A percentile compares a stretch with the other conserved stretches of the same genome.
Evolutionary conservation across 2,329 filamentous ascomycete species (phyloP).

Genomic region (Aureobasidium sp.): DNA sequence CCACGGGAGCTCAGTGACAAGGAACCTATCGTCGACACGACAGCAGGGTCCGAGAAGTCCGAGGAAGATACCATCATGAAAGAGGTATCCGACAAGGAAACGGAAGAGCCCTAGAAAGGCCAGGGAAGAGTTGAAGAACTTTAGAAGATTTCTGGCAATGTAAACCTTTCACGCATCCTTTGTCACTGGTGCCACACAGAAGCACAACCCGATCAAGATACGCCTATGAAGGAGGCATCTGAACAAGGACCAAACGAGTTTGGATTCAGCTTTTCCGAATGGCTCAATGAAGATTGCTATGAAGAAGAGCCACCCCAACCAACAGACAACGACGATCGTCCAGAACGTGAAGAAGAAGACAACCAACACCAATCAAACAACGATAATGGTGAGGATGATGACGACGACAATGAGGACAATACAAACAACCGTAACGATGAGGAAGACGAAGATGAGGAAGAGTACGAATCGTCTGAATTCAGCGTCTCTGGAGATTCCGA

Average conservation of each 20-base stretch:
- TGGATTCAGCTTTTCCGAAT: not conserved
- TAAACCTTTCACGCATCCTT: not conserved
- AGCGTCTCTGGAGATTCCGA: not conserved
- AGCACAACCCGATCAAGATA: not conserved
- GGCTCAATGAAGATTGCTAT: too few species aligned
- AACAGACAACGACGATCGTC: too few species aligned
- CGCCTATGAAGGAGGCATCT: not conserved
- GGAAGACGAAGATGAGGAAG: not conserved
- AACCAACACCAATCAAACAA: too few species aligned
- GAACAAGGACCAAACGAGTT: not conserved
- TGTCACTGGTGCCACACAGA: not conserved
- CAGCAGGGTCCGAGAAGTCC: not conserved
- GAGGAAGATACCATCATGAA: not conserved
- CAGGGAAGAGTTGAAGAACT: not conserved
- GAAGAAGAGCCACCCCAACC: too few species aligned
- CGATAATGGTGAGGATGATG: too few species aligned
- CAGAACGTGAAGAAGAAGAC: too few species aligned
- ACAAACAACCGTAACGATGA: too few species aligned
- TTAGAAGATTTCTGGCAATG: not conserved
- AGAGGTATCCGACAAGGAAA: not conserved
- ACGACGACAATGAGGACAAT: too few species aligned
- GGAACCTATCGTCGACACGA: not conserved
- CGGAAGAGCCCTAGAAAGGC: not conserved
- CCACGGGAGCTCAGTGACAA: not conserved
- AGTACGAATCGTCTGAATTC: not conserved